Evolutionary conservation across 2,329 filamentous ascomycete genomes (phyloP), one percentile per base, ranked within the genome.

Genomic region (Colletotrichum lentis): DNA sequence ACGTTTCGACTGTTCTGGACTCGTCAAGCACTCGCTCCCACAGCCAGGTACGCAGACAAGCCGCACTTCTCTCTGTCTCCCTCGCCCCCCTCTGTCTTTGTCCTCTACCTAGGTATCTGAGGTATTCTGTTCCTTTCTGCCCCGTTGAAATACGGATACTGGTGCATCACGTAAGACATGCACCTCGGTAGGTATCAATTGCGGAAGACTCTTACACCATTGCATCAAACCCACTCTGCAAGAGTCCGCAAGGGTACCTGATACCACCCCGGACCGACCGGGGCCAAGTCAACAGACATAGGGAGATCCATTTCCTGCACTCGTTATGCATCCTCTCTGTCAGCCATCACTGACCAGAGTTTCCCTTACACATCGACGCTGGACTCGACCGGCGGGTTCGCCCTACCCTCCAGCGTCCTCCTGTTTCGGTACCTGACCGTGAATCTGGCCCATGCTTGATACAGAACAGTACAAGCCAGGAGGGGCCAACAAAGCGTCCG

Each of bases 351-450:
- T 31, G 8, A 35, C 52, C n/a, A n/a, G 61, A 65, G 12, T 61
- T 35, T 55, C 62, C 22, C n/a, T 22, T 57, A 50, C 22, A 43
- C 14, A 22, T 41, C 10, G 39, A 35, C 10, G 37, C 24, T 47
- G 22, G 37, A 31, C 18, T 54, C 35, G 56, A 52, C 49, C 16
- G 16, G 18, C 27, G 35, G 27, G 49, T 27, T 52, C 10, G n/a
- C 35, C 49, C 24, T 18, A 35, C 10, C 20, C 31, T 27, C 39
- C n/a, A 49, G 35, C 24, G 20, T 62, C 27, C 16, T 7, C 54
- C 20, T 35, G 61, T 64, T 64, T 67, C 61, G 64, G 61, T 58
- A 57, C 47, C 61, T 64, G 65, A 20, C 47, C 41, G 41, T 20
- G 37, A 64, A 37, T 47, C 49, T 59, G 62, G n/a, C 31, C 50